A percentile compares a stretch with the other conserved stretches of the same genome.
Conservation (phyloP, 2,329 filamentous ascomycete species). For the Exophiala alcalophila region DNA sequence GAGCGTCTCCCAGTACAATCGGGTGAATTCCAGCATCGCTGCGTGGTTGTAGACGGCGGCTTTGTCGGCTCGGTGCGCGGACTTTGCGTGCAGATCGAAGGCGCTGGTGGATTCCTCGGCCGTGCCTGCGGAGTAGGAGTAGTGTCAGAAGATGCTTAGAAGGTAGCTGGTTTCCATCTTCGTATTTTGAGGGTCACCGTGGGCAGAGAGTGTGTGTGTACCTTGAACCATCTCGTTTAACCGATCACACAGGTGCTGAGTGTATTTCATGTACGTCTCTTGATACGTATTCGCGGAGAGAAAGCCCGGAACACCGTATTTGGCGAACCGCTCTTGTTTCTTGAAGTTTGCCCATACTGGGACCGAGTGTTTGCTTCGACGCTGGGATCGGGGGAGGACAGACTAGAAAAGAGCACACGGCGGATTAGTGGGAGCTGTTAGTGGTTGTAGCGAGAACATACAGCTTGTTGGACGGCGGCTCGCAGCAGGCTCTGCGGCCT, state of each 20-base stretch:
- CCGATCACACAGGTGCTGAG: slow-evolving; percentile 68
- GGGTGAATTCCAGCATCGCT: slow-evolving; percentile 92
- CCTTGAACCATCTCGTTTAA: slow-evolving; percentile 73
- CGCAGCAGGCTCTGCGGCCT: slow-evolving; percentile 29
- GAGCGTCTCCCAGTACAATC: slow-evolving; percentile 52
- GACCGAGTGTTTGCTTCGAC: slow-evolving; percentile 22
- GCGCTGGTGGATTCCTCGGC: slow-evolving; percentile 34
- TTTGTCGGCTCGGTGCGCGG: slow-evolving; percentile 72
- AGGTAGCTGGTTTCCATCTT: no score
- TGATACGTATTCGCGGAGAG: slow-evolving; percentile 68
- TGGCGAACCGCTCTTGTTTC: slow-evolving; percentile 29
- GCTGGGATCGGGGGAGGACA: slow-evolving; percentile 26
- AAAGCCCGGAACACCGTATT: slow-evolving; percentile 65
- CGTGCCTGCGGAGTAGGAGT: slow-evolving; percentile 19
- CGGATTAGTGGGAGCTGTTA: neutral
- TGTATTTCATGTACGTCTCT: slow-evolving; percentile 80
- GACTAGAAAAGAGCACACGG: slow-evolving; percentile 8
- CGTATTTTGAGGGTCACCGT: slow-evolving; percentile 4
- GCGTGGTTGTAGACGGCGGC: slow-evolving; percentile 92
- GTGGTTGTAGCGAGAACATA: neutral
- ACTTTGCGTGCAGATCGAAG: slow-evolving; percentile 69
- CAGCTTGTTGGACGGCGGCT: slow-evolving; percentile 22
- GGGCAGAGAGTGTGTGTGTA: slow-evolving; percentile 45
- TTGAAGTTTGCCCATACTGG: slow-evolving; percentile 17
- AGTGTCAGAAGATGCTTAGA: no score